Evolutionary conservation across 2,329 filamentous ascomycete genomes (phyloP), one percentile per base, ranked within the genome.

Genomic region (Anthostomella pinea): DNA sequence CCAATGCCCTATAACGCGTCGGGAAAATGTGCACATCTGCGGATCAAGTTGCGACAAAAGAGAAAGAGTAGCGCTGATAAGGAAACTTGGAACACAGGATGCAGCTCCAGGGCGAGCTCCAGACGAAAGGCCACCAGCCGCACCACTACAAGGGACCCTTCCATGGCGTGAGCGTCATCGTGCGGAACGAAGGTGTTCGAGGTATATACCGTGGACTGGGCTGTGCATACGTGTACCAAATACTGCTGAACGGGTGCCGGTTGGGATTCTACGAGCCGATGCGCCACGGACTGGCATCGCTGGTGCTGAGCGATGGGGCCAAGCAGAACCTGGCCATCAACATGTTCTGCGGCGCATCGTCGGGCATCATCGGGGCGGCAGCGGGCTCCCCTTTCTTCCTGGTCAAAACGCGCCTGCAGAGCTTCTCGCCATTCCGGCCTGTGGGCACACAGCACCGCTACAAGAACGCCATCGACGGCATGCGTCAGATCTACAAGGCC

Each of bases 391-490:
- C 93, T 3, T 97, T 98, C 67, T 98, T 98, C 75, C 79, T 98
- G 36, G 85, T 97, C 62, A 98, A 98, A 73, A 98, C 93, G 3
- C 81, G 93, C 27, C 73, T 98, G 39, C 93, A 98, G 66, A 95
- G 88, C 51, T 97, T 78, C 70, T 95, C 89, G 23, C 87, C 90
- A 4, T 93, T 90, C 64, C 75, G 93, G 9, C 93, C 93, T 3
- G 90, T 97, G 27, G 93, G 93, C 36, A 97, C 93, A n/a, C 93
- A 98, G 61, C 93, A 98, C 66, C 74, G 81, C 48, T 98, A 98
- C 67, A 79, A 77, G 50, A 91, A 90, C 63, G 88, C 91, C 0
- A 63, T 81, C 45, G 88, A 98, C 59, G 93, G 91, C 8, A 69
- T 95, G 62, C 69, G 72, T 18, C 81, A 87, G 58, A 96, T 98